phyloP scores from a whole-genome alignment of 2,329 filamentous ascomycete species.

The Fusarium fujikuroi region DNA sequence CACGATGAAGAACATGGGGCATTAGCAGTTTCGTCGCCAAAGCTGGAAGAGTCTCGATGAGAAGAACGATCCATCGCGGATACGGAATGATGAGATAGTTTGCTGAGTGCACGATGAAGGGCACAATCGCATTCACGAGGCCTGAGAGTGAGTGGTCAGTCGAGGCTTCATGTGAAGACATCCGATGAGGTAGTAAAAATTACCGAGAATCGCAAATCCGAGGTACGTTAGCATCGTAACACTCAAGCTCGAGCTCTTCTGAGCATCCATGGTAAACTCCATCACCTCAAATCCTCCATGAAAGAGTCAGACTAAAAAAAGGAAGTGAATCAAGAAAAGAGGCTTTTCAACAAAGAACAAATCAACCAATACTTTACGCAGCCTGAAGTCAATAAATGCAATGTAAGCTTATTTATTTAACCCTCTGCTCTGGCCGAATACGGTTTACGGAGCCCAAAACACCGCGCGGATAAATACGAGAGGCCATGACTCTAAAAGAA shows the following conservation, averaged over 20 bases:
- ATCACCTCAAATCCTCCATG: neutral
- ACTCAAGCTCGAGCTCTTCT: conserved; percentile 6
- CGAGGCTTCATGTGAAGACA: neutral
- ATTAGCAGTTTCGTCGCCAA: conserved; percentile 45
- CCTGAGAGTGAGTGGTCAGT: conserved; percentile 39
- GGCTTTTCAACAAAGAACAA: neutral
- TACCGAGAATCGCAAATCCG: conserved; percentile 44
- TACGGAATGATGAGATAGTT: conserved; percentile 52
- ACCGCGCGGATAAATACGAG: neutral
- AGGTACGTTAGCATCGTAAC: conserved; percentile 37
- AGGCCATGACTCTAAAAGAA: neutral
- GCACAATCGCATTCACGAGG: conserved; percentile 46
- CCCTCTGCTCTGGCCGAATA: neutral
- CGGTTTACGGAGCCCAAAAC: neutral
- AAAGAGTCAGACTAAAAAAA: neutral
- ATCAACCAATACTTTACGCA: neutral
- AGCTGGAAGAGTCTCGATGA: conserved; percentile 48
- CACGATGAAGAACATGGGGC: conserved; percentile 43
- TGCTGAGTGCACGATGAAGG: conserved; percentile 47
- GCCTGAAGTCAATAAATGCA: neutral
- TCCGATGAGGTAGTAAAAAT: neutral
- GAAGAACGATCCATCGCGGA: conserved; percentile 46
- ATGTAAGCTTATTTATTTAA: neutral
- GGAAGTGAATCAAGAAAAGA: neutral
- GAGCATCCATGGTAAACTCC: neutral